phyloP scores from a whole-genome alignment of 2,329 filamentous ascomycete species.

The Aspergillus pseudotamarii region DNA sequence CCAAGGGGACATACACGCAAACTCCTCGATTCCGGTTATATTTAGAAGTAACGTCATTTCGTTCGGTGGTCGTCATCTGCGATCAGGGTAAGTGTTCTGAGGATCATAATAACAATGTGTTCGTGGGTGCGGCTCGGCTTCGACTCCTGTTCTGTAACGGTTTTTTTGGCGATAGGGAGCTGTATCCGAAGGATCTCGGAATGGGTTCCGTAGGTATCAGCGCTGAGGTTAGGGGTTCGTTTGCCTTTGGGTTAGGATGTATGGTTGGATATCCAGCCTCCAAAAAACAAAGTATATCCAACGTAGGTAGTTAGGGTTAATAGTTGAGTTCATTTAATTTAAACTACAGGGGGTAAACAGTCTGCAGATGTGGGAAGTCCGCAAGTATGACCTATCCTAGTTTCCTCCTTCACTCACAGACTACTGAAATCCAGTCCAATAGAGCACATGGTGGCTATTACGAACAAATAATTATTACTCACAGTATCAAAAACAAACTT shows the following conservation, averaged over 20 bases:
- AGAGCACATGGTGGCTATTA: neutral
- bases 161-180: neutral
- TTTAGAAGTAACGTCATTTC: neutral
- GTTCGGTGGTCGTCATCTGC: neutral
- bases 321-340: neutral
- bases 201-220: neutral
- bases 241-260: neutral
- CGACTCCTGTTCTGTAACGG: neutral
- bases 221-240: neutral
- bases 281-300: neutral
- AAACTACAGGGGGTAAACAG: neutral
- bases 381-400: slow-evolving; percentile 4
- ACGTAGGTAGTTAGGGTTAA: neutral
- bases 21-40: neutral
- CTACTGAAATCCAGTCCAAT: slow-evolving; percentile 1
- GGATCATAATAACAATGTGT: neutral
- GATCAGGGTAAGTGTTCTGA: neutral
- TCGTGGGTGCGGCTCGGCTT: neutral
- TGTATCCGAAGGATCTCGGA: neutral
- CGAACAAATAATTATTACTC: neutral
- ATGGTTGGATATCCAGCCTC: neutral
- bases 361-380: neutral
- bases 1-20: neutral
- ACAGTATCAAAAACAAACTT: neutral
- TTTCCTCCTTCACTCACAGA: neutral